Percentiles rank a stretch among this genome's conserved stretches.
These are phyloP conservation scores for Picocystis salinarum DNA, from an alignment of 139 green algal genomes.

Conservation along the genomic window DNA sequence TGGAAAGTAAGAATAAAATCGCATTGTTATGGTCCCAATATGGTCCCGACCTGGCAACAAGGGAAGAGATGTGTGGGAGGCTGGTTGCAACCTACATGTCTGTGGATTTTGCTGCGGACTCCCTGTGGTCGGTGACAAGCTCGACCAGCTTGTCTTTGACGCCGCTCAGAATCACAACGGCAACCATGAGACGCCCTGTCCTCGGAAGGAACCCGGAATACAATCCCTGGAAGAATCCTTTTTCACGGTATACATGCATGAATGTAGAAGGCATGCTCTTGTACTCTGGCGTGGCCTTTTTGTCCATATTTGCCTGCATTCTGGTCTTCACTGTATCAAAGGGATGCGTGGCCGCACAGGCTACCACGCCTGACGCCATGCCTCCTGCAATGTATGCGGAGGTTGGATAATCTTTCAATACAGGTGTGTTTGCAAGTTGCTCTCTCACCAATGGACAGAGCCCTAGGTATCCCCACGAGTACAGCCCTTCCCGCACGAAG, in stretches of 20 bases:
- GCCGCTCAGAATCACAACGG: constrained; percentile 12
- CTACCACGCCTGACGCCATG: constrained; percentile 44
- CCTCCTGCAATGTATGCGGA: constrained; percentile 28
- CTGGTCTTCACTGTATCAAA: constrained; percentile 75
- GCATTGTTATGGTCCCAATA: too few species aligned
- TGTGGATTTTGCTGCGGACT: too few species aligned
- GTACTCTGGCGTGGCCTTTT: too few species aligned
- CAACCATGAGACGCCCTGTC: constrained; percentile 5
- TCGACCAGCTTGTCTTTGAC: too few species aligned
- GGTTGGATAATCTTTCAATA: constrained; percentile 24
- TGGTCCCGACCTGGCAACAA: too few species aligned
- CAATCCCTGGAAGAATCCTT: too few species aligned
- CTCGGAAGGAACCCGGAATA: constrained; percentile 7
- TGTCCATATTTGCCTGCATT: constrained; percentile 57
- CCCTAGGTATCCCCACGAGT: constrained; percentile 58
- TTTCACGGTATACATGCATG: too few species aligned
- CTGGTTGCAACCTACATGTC: too few species aligned
- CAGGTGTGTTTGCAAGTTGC: constrained; percentile 32
- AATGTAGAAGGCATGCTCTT: too few species aligned
- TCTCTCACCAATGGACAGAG: constrained; percentile 8
- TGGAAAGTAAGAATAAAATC: too few species aligned
- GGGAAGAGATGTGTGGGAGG: too few species aligned
- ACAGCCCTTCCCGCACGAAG: constrained; percentile 47
- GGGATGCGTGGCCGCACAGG: constrained; percentile 46
- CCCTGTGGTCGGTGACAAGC: too few species aligned